These are phyloP conservation scores for Kwoniella botswanensis DNA, from an alignment of 768 basidiomycete species.

Conservation along the genomic window DNA sequence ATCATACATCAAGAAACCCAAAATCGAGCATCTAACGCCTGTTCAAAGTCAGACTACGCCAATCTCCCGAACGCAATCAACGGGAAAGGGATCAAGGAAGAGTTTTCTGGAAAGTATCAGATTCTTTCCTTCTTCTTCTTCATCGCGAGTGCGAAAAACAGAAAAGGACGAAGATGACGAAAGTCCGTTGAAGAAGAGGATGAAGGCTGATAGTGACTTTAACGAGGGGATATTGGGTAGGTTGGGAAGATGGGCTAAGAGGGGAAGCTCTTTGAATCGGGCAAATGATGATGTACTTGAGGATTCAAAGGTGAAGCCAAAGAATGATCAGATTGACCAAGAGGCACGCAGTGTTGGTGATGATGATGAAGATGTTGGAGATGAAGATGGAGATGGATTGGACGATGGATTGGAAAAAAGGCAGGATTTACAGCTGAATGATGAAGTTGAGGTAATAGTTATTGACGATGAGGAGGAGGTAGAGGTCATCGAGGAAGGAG, in stretches of 20 bases:
- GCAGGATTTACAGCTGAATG: neutral
- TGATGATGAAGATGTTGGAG: neutral
- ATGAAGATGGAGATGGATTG: constrained; percentile 7
- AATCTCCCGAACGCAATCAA: neutral
- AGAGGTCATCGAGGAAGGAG: neutral
- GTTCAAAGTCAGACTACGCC: neutral
- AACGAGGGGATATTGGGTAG: constrained; percentile 3
- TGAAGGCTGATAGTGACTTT: neutral
- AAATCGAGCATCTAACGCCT: constrained; percentile 12
- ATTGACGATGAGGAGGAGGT: constrained; percentile 9
- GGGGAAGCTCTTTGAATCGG: neutral
- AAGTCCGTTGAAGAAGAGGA: neutral
- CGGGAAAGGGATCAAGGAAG: constrained; percentile 10
- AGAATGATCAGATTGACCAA: neutral
- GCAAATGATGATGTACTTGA: neutral
- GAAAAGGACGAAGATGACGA: constrained; percentile 5
- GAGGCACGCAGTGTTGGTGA: neutral
- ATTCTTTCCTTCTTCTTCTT: constrained; percentile 5
- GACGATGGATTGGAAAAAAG: constrained; percentile 5
- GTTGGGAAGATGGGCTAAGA: constrained; percentile 5
- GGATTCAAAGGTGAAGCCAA: neutral
- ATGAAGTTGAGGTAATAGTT: neutral
- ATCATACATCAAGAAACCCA: constrained; percentile 11
- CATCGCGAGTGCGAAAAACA: neutral
- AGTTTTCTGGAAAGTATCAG: constrained; percentile 14